Percentiles rank a stretch among this genome's conserved stretches.
These are phyloP conservation scores for Pseudonectria foliicola DNA, from an alignment of 2,329 filamentous ascomycete genomes.

Conservation along the genomic window DNA sequence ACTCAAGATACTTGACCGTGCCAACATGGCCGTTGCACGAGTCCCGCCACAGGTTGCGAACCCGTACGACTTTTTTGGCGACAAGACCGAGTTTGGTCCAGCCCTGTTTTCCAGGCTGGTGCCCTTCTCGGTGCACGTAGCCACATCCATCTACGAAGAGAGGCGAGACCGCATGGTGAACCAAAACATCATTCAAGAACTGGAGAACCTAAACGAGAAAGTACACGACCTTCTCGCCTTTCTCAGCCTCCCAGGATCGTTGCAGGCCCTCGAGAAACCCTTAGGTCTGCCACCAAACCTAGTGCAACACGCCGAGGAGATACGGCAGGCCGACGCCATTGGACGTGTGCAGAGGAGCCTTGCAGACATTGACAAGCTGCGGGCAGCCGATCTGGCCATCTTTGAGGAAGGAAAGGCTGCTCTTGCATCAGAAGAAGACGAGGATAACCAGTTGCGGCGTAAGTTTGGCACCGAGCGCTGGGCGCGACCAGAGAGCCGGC, in stretches of 20 bases:
- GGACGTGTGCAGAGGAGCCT: constrained; percentile 71
- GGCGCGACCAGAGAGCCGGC: constrained; percentile 61
- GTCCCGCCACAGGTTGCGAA: constrained; percentile 76
- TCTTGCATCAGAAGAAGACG: constrained; percentile 70
- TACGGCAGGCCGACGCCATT: constrained; percentile 82
- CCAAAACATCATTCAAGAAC: constrained; percentile 74
- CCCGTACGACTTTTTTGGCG: constrained; percentile 72
- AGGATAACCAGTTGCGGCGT: constrained; percentile 67
- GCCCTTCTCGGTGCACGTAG: constrained; percentile 90
- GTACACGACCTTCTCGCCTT: constrained; percentile 74
- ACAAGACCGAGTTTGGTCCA: constrained; percentile 71
- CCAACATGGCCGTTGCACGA: constrained; percentile 76
- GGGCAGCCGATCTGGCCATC: constrained; percentile 65
- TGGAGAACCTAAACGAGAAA: constrained; percentile 73
- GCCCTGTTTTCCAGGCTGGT: constrained; percentile 87
- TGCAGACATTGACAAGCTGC: constrained; percentile 85
- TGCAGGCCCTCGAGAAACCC: constrained; percentile 93
- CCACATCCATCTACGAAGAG: constrained; percentile 91
- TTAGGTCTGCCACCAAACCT: constrained; percentile 80
- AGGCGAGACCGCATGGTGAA: constrained; percentile 85
- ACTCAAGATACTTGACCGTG: constrained; percentile 75
- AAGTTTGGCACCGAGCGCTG: constrained; percentile 87
- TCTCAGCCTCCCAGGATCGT: constrained; percentile 80
- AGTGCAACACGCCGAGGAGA: constrained; percentile 85
- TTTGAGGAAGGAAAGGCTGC: constrained; percentile 80